Percentiles rank a stretch among this genome's conserved stretches.
Conservation (phyloP, 2,329 filamentous ascomycete species). For the Delphinella strobiligena region DNA sequence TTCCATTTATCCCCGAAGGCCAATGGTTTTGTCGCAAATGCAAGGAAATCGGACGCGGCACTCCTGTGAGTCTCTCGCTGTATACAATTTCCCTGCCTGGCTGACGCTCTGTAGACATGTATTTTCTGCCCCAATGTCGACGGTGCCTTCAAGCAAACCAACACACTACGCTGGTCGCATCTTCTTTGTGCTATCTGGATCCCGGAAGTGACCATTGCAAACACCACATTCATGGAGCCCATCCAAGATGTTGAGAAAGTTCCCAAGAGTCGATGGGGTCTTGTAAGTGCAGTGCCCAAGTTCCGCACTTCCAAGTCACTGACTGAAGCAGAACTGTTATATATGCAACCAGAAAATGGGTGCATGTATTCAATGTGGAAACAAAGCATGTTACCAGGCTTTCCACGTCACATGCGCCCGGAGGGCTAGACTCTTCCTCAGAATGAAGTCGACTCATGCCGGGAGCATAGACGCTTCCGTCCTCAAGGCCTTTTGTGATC, state of each 20-base stretch:
- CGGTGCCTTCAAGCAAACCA: slow-evolving; percentile 96
- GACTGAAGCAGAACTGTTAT: slow-evolving; percentile 56
- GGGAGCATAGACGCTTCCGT: slow-evolving; percentile 68
- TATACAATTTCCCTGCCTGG: neutral
- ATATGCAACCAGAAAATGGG: slow-evolving; percentile 97
- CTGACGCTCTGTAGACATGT: slow-evolving; percentile 50
- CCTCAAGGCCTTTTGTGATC: slow-evolving; percentile 91
- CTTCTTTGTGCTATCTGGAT: slow-evolving; percentile 97
- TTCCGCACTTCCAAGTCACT: neutral
- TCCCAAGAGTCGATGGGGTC: slow-evolving; percentile 83
- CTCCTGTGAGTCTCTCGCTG: slow-evolving; percentile 49
- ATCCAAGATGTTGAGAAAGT: slow-evolving; percentile 98
- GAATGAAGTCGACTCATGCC: slow-evolving; percentile 90
- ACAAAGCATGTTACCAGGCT: slow-evolving; percentile 92
- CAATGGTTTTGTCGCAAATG: slow-evolving; percentile 98
- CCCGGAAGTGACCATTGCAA: slow-evolving; percentile 88
- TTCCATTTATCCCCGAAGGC: slow-evolving; percentile 95
- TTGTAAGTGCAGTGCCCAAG: slow-evolving; percentile 30
- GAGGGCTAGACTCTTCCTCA: slow-evolving; percentile 73
- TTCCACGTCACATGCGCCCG: slow-evolving; percentile 96
- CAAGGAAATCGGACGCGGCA: slow-evolving; percentile 82
- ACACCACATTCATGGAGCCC: slow-evolving; percentile 95
- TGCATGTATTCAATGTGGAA: slow-evolving; percentile 94
- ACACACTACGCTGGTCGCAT: slow-evolving; percentile 92
- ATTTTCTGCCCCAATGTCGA: slow-evolving; percentile 98